Base-by-base conservation (phyloP, 352 stramenopile species). In the Phytophthora syringae region DNA sequence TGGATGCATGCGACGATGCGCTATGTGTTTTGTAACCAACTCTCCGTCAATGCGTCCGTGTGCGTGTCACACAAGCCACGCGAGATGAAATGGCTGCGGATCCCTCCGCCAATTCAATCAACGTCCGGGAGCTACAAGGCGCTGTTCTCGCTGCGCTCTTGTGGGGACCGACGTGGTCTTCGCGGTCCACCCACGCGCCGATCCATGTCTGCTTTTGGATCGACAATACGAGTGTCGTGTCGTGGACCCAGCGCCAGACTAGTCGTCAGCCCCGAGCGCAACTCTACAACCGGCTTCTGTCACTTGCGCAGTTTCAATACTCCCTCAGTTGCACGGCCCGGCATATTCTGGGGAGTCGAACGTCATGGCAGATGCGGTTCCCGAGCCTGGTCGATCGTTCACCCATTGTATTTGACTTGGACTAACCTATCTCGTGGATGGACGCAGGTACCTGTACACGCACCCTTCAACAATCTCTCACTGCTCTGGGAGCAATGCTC, bases 261-360 rank as follows among this genome's bases (percentile, higher is more conserved):
- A 64, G 48, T 28, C 47, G 27, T 1, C 36, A 58, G 1, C 57
- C 57, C 0, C 25, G 7, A 1, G 39, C 48, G 1, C 57, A 65
- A 27, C 28, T 65, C 2, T 65, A 65, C 48, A 58, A 58, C 25
- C n/a, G 57, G 3, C 39, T 65, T 3, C 11, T 65, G 10, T 58
- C 57, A 18, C 21, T 65, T 0, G 48, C 37, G 1, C 37, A 65
- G 18, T 59, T 65, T 10, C 12, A 58, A 2, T 59, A 59, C 27
- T 43, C 12, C n/a, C n/a, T n/a, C n/a, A n/a, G n/a, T 32, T 32
- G 27, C 9, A 32, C 27, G 5, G 27, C 27, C 27, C 27, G 27
- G 5, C 27, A 32, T 9, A 32, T 32, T 9, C 27, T 32, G 32
- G 32, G 7, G 32, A 15, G 32, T 4, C 2, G 2, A 39, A 39